Base-by-base conservation (phyloP, 2,329 filamentous ascomycete species). In the Fusarium pilosicola region DNA sequence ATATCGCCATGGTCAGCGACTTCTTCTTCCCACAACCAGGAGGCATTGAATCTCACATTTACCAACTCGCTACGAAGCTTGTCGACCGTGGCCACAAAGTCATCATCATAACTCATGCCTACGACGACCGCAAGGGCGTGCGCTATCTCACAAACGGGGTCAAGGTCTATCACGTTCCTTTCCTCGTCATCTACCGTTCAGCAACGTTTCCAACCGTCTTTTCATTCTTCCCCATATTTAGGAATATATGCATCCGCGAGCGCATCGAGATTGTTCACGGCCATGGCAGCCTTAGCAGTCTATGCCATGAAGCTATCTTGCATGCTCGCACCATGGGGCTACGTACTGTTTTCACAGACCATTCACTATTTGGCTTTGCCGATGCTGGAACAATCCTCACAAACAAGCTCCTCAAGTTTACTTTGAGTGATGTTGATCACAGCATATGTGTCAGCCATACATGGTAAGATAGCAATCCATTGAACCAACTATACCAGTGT, bases 21-120 rank as follows among this genome's bases (percentile, higher is more conserved):
- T 98, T 97, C 88, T 99, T 99, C 91, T 99, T 97, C 81, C 96
- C 96, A 20, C 96, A 98, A 80, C 96, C 96, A 59, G 95, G 96
- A 80, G 96, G 96, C 78, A 91, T 99, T 74, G 96, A 99, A 85
- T 97, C 94, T 83, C 96, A 99, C 84, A 98, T 99, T 78, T 99
- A 99, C 85, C 96, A 99, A 83, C 88, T 99, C 45, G 96, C 96
- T 38, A 94, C 93, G 65, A 99, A 98, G 88, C 90, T 99, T 76
- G 95, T 98, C 75, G 96, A 99, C 82, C 94, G 96, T 45, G 96
- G 96, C 45, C 96, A 99, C 86, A 98, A 98, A 85, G 96, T 99
- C 78, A 94, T 99, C 73, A 93, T 99, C 80, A 96, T 99, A 79
- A 99, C 96, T 0, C 96, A 99, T 83, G 93, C 95, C 30, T 97